Evolutionary conservation across 2,329 filamentous ascomycete genomes (phyloP).

Genomic region (Penicillium freii): DNA sequence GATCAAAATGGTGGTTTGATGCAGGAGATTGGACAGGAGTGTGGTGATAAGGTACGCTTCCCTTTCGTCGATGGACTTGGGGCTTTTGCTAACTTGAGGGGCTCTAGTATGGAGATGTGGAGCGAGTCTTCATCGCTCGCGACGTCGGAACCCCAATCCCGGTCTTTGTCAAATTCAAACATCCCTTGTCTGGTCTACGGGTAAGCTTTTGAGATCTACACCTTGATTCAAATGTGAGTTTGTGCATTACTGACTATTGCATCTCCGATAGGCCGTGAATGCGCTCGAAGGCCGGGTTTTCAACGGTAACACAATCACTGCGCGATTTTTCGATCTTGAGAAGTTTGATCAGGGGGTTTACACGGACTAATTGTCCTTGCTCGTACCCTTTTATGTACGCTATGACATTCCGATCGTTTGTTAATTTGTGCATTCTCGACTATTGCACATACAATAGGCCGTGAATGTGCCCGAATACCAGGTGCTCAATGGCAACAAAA

Average conservation of each 20-base stretch:
- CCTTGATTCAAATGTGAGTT: neutral
- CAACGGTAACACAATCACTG: conserved; percentile 79
- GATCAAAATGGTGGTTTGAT: conserved; percentile 63
- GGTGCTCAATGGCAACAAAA: conserved; percentile 84
- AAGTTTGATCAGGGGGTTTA: conserved; percentile 72
- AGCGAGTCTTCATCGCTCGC: conserved; percentile 72
- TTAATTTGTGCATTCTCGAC: neutral
- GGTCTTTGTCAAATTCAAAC: conserved; percentile 93
- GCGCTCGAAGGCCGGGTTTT: conserved; percentile 84
- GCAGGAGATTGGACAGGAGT: conserved; percentile 95
- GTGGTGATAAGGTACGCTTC: conserved; percentile 68
- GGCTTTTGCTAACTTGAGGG: conserved; percentile 4
- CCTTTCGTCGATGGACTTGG: neutral
- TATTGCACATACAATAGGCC: conserved; percentile 53
- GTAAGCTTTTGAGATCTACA: conserved; percentile 52
- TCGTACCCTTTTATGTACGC: neutral
- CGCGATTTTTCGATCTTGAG: conserved; percentile 76
- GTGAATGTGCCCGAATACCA: conserved; percentile 85
- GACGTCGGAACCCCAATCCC: conserved; percentile 53
- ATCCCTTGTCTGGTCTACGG: conserved; percentile 76
- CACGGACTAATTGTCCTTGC: conserved; percentile 28
- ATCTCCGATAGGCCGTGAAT: conserved; percentile 69
- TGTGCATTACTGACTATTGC: conserved; percentile 3
- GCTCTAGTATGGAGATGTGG: conserved; percentile 72
- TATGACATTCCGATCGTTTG: neutral